phyloP scores from a whole-genome alignment of 257 asterid species.

The Petunia axillaris region DNA sequence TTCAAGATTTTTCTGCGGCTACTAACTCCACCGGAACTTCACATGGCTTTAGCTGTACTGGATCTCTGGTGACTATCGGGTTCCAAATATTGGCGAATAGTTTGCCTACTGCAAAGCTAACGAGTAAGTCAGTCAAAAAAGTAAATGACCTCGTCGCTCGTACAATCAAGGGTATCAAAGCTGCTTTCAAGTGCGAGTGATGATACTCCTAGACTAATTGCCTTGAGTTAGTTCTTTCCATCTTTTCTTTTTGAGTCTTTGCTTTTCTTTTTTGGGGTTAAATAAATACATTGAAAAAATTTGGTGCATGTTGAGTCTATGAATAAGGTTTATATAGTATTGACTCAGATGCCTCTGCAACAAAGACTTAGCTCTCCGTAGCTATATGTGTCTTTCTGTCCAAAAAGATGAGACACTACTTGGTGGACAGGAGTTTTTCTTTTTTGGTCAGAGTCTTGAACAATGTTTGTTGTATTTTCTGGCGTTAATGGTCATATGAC shows the following conservation, averaged over 20 bases:
- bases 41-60: conserved; percentile 34
- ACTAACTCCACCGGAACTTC: conserved; percentile 19
- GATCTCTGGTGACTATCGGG: conserved; percentile 67
- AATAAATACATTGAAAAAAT: too few species aligned
- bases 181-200: conserved; percentile 46
- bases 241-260: not conserved
- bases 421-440: not conserved
- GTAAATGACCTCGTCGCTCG: conserved; percentile 62
- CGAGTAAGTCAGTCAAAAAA: conserved; percentile 56
- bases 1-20: conserved; percentile 30
- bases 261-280: not conserved
- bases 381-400: not conserved
- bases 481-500: not conserved
- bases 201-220: conserved; percentile 13
- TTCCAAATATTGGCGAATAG: conserved; percentile 64
- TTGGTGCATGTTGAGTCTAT: not conserved
- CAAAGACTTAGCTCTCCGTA: conserved; percentile 21
- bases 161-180: conserved; percentile 57
- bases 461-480: not conserved
- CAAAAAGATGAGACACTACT: not conserved
- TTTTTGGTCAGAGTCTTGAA: not conserved
- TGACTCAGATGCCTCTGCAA: conserved; percentile 51
- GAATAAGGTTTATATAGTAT: conserved; percentile 32
- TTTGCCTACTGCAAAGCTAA: conserved; percentile 52
- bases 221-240: not conserved